Percentiles rank a stretch among this genome's conserved stretches.
Evolutionary conservation across 352 stramenopile genomes (phyloP).

Genomic region (Globisporangium okanoganense): DNA sequence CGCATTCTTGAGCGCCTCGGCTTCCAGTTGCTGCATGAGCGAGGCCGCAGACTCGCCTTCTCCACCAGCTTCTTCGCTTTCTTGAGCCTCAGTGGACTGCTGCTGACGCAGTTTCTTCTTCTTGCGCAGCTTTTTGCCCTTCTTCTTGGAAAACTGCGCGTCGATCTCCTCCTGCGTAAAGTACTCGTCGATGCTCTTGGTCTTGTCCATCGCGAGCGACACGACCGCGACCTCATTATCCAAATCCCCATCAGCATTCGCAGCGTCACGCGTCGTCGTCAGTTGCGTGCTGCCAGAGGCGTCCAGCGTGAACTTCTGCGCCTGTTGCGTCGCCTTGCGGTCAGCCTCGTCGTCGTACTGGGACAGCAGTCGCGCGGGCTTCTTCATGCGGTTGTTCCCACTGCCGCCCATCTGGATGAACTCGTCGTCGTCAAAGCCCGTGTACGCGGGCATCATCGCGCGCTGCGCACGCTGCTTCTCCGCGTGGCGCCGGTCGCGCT

Average conservation of each 20-base stretch:
- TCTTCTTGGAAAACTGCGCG: slow-evolving; percentile 81
- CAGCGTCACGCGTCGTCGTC: neutral
- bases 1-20: slow-evolving; percentile 35
- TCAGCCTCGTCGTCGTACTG: slow-evolving; percentile 91
- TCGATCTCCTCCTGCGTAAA: slow-evolving; percentile 84
- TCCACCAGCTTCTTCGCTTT: slow-evolving; percentile 35
- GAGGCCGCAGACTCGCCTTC: slow-evolving; percentile 23
- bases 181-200: slow-evolving; percentile 63
- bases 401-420: slow-evolving; percentile 85
- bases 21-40: slow-evolving; percentile 64
- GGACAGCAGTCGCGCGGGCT: slow-evolving; percentile 47
- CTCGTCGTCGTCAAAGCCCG: slow-evolving; percentile 96
- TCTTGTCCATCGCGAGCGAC: slow-evolving; percentile 54
- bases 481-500: slow-evolving; percentile 52
- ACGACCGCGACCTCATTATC: slow-evolving; percentile 46
- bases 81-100: slow-evolving; percentile 33
- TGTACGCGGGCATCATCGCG: slow-evolving; percentile 84
- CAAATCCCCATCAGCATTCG: slow-evolving; percentile 19
- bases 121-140: slow-evolving; percentile 68
- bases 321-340: slow-evolving; percentile 25
- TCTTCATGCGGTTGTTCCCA: slow-evolving; percentile 23
- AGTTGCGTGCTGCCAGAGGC: slow-evolving; percentile 23
- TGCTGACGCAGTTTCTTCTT: slow-evolving; percentile 56
- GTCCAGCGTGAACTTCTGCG: slow-evolving; percentile 61
- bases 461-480: slow-evolving; percentile 42